These are phyloP conservation scores for Gymnopilus junonius DNA, from an alignment of 768 basidiomycete genomes.

Conservation along the genomic window DNA sequence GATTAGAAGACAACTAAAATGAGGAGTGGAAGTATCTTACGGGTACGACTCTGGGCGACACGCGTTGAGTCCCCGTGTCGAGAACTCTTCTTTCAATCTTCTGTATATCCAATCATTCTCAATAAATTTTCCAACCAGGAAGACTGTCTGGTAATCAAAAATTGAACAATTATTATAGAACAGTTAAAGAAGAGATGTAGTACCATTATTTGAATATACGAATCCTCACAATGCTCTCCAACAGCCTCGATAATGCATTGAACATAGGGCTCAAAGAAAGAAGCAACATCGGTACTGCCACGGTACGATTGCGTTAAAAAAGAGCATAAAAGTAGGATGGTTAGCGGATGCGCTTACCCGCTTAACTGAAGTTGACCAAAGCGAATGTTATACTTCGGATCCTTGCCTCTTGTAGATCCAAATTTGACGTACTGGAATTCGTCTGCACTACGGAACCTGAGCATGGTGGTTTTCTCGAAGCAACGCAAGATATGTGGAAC, in stretches of 20 bases:
- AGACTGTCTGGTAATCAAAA: no score
- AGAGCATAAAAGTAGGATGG: not conserved
- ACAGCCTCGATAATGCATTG: conserved; percentile 26
- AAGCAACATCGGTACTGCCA: conserved; percentile 24
- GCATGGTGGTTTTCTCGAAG: conserved; percentile 55
- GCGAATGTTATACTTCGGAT: conserved; percentile 42
- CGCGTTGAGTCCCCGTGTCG: no score
- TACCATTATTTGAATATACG: no score
- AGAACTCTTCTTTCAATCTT: no score
- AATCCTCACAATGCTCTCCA: no score
- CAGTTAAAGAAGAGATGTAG: no score
- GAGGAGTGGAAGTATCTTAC: no score
- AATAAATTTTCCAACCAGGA: no score
- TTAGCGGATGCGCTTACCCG: conserved; percentile 33
- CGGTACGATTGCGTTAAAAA: not conserved
- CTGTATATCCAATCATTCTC: no score
- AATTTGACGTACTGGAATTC: conserved; percentile 54
- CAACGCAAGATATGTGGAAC: conserved; percentile 42
- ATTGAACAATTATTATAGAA: no score
- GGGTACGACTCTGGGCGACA: no score
- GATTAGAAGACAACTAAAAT: no score
- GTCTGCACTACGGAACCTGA: conserved; percentile 41
- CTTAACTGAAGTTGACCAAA: conserved; percentile 49
- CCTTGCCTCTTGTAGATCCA: conserved; percentile 45
- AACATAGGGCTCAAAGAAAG: conserved; percentile 33